A percentile compares a stretch with the other conserved stretches of the same genome.
phyloP scores from a whole-genome alignment of 495 filamentous ascomycete genomes.

The Neurospora sp. region DNA sequence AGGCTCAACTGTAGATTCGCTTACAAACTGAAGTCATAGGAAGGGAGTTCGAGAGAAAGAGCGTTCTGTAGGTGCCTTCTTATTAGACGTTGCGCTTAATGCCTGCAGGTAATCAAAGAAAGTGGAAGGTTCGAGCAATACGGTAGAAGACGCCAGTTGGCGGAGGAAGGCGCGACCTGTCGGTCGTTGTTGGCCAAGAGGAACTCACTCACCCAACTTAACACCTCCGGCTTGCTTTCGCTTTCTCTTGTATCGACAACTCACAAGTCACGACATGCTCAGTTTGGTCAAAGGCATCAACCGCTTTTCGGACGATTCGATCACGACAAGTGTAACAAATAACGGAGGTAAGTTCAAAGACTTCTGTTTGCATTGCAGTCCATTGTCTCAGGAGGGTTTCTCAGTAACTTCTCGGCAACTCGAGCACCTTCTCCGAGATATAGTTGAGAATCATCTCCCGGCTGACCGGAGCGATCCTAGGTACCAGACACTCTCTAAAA shows the following conservation, averaged over 20 bases:
- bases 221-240: not conserved
- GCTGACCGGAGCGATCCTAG: constrained; percentile 64
- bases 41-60: not conserved
- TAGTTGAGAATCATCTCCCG: constrained; percentile 76
- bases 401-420: constrained; percentile 43
- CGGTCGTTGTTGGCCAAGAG: not conserved
- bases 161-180: not conserved
- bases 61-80: not conserved
- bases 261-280: not conserved
- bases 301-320: not conserved
- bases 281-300: not conserved
- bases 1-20: not conserved
- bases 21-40: not conserved
- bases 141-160: not conserved
- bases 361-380: not conserved
- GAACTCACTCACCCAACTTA: not conserved
- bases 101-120: not conserved
- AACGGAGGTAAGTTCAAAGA: not conserved
- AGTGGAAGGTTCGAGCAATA: not conserved
- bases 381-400: not conserved
- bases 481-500: constrained; percentile 63
- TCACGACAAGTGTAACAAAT: not conserved
- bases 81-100: not conserved
- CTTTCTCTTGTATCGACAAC: not conserved
- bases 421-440: constrained; percentile 61